These are phyloP conservation scores for Blastomyces silverae DNA, from an alignment of 2,329 filamentous ascomycete species.

Conservation along the genomic window DNA sequence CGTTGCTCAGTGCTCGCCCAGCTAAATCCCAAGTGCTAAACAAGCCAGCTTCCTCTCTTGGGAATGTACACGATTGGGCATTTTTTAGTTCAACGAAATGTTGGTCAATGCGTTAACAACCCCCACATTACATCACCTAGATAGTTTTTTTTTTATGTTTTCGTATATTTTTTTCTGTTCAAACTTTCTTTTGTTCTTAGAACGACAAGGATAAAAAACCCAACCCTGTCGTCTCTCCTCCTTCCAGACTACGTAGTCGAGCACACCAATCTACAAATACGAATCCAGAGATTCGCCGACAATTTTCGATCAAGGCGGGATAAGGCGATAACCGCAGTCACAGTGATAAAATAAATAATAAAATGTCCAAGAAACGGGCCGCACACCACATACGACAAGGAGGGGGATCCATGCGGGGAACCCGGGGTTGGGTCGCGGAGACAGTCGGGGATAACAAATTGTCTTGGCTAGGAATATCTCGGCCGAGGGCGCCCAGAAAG, in stretches of 20 bases:
- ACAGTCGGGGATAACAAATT: neutral
- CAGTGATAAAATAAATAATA: neutral
- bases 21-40: neutral
- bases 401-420: neutral
- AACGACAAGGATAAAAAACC: neutral
- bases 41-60: neutral
- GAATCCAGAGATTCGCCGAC: neutral
- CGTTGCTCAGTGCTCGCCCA: neutral
- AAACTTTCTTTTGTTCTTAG: no score
- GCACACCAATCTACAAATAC: neutral
- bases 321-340: neutral
- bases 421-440: neutral
- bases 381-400: no score
- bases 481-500: neutral
- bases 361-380: neutral
- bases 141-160: neutral
- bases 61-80: neutral
- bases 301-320: neutral
- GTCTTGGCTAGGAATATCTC: neutral
- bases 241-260: neutral
- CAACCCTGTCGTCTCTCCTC: neutral
- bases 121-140: no score
- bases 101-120: no score
- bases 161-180: no score
- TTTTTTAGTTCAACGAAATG: neutral